A percentile compares a stretch with the other conserved stretches of the same genome.
Evolutionary conservation across 2,329 filamentous ascomycete genomes (phyloP).

Genomic region (Chaetomium olivaceum): DNA sequence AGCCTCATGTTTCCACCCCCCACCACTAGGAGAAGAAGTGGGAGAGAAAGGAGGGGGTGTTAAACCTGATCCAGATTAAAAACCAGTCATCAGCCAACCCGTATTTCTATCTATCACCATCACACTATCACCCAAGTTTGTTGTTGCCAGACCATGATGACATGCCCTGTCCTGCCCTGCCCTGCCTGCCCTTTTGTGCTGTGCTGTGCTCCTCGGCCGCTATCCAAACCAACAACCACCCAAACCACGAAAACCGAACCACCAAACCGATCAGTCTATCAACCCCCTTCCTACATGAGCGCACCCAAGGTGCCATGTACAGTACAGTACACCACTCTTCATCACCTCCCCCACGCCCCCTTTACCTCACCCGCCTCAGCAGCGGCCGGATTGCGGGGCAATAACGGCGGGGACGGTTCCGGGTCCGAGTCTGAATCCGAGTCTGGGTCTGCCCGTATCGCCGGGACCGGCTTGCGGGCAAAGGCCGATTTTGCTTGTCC

Average conservation of each 20-base stretch:
- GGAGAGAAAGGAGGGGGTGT: neutral
- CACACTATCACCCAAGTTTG: neutral
- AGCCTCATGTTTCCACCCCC: conserved; percentile 7
- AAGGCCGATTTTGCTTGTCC: neutral
- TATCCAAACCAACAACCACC: no score
- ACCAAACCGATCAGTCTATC: neutral
- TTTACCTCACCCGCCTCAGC: conserved; percentile 21
- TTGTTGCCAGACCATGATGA: neutral
- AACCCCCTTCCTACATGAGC: no score
- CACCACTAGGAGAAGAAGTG: neutral
- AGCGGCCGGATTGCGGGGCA: conserved; percentile 1
- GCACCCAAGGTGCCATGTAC: no score
- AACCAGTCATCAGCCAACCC: neutral
- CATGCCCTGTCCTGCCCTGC: neutral
- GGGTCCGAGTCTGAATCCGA: neutral
- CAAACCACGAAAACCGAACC: neutral
- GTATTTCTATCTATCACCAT: neutral
- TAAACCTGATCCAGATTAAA: neutral
- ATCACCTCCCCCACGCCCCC: conserved; percentile 17
- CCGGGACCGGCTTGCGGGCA: neutral
- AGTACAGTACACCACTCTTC: no score
- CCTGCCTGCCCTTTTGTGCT: neutral
- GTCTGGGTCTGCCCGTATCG: neutral
- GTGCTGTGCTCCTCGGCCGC: neutral
- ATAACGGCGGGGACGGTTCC: neutral